Conservation (phyloP, 345 rosid genomes). For the Eucalyptus microcorys region DNA sequence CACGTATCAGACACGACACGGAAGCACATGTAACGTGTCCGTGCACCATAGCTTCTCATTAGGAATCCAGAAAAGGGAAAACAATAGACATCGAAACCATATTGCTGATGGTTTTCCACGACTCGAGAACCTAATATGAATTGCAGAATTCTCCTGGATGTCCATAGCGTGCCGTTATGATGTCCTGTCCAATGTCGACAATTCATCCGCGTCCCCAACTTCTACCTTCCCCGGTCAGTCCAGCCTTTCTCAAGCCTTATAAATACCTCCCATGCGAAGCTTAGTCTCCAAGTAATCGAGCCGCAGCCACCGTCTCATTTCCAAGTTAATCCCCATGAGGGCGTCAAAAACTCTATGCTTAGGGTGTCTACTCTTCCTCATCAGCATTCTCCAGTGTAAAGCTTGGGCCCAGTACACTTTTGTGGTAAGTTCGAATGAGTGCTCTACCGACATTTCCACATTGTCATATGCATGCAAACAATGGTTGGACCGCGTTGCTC, state of each 20-base stretch:
- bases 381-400: not conserved
- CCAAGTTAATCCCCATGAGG: not conserved
- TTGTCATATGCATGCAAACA: not conserved
- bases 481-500: not conserved
- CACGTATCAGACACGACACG: too few species aligned
- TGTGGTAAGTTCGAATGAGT: not conserved
- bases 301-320: not conserved
- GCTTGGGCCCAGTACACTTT: not conserved
- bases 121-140: not conserved
- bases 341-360: not conserved
- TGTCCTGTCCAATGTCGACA: not conserved
- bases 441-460: not conserved
- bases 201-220: not conserved
- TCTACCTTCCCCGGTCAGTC: not conserved
- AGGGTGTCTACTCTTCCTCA: not conserved
- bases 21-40: too few species aligned
- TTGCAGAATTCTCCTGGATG: not conserved
- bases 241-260: not conserved
- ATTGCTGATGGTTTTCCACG: not conserved
- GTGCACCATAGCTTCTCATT: not conserved
- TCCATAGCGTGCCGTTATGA: not conserved
- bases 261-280: not conserved
- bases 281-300: not conserved
- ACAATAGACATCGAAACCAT: not conserved
- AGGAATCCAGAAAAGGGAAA: not conserved